phyloP scores from a whole-genome alignment of 139 green algal genomes.

The Ettlia oleoabundans region DNA sequence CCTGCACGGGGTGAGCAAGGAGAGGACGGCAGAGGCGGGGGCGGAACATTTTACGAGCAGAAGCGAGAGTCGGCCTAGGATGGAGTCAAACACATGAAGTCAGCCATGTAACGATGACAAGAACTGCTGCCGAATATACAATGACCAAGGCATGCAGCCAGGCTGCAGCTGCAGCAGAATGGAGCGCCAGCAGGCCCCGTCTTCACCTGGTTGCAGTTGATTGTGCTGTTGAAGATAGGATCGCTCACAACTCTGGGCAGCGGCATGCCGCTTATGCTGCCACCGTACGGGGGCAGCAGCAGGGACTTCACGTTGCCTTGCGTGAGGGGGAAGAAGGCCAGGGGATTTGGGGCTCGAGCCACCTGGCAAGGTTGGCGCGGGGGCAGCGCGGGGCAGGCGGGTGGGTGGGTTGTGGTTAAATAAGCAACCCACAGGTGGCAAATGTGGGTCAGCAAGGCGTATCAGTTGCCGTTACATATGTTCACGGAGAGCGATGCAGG shows the following conservation, averaged over 20 bases:
- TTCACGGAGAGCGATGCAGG: neutral
- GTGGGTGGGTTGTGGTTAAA: too few species aligned
- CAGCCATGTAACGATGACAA: neutral
- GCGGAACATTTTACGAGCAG: too few species aligned
- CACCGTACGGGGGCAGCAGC: constrained; percentile 27
- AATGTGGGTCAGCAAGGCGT: too few species aligned
- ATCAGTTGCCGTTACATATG: too few species aligned
- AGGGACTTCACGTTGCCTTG: neutral
- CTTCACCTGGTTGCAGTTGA: constrained; percentile 33
- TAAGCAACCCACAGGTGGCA: too few species aligned
- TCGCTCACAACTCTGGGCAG: constrained; percentile 20
- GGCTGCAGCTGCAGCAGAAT: neutral
- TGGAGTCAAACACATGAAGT: too few species aligned
- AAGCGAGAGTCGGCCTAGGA: too few species aligned
- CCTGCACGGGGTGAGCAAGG: too few species aligned
- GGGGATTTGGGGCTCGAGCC: neutral
- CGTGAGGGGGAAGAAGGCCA: constrained; percentile 43
- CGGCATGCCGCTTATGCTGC: neutral
- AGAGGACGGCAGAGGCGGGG: neutral
- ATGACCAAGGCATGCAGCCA: neutral
- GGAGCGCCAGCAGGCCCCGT: neutral
- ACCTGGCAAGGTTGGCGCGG: neutral
- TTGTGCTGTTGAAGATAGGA: neutral
- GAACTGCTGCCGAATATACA: neutral
- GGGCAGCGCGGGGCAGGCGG: too few species aligned